Percentiles rank a stretch among this genome's conserved stretches.
Evolutionary conservation across 768 basidiomycete species (phyloP).

Genomic region (Dioszegia crocea): DNA sequence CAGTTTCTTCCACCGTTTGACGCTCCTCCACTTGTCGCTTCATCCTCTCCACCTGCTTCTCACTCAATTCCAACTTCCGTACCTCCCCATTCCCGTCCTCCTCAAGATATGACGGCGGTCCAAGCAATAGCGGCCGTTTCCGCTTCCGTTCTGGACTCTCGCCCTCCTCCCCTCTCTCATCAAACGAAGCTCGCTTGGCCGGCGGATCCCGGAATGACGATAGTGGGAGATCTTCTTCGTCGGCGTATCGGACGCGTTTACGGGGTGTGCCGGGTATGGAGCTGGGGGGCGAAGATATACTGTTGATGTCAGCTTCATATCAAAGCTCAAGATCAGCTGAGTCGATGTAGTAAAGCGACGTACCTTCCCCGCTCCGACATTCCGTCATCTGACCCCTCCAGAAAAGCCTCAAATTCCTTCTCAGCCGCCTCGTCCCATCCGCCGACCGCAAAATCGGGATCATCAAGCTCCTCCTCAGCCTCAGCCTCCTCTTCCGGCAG

Average conservation of each 20-base stretch:
- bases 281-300: neutral
- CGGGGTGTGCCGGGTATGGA: constrained; percentile 32
- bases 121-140: constrained; percentile 23
- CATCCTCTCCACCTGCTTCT: constrained; percentile 24
- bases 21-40: constrained; percentile 48
- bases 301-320: neutral
- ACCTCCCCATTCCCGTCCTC: constrained; percentile 54
- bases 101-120: constrained; percentile 17
- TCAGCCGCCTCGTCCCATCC: constrained; percentile 70
- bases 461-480: constrained; percentile 17
- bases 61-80: constrained; percentile 55
- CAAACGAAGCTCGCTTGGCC: neutral
- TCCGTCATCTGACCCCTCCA: constrained; percentile 20
- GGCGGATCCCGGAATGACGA: constrained; percentile 38
- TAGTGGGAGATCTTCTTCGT: constrained; percentile 41
- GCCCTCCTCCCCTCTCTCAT: constrained; percentile 9
- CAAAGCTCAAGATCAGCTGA: too few relatives aligned
- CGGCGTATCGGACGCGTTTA: constrained; percentile 44
- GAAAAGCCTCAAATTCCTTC: constrained; percentile 78
- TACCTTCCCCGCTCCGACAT: constrained; percentile 11
- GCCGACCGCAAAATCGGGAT: constrained; percentile 40
- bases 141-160: constrained; percentile 20
- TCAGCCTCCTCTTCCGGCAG: neutral
- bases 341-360: neutral
- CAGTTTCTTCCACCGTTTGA: constrained; percentile 43